These are phyloP conservation scores for Quercus alba DNA, from an alignment of 306 rosid genomes.

Conservation along the genomic window DNA sequence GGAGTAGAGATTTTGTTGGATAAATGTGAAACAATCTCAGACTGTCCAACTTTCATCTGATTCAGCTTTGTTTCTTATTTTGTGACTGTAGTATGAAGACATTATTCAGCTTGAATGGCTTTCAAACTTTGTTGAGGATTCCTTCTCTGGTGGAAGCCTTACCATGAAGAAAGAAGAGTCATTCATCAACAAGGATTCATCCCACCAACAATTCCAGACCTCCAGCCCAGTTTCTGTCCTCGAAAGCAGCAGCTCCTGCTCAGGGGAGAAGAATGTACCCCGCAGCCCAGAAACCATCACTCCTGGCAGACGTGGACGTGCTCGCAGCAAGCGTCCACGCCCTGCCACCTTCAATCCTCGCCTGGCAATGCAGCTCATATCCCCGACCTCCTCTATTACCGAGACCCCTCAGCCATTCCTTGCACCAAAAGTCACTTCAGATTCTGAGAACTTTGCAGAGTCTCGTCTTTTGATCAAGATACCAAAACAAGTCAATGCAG, in stretches of 20 bases:
- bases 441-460: constrained; percentile 70
- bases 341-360: constrained; percentile 82
- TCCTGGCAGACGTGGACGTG: constrained; percentile 63
- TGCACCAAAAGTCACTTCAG: constrained; percentile 36
- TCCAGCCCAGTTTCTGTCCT: constrained; percentile 92
- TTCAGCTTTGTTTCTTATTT: background rate
- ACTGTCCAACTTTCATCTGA: background rate
- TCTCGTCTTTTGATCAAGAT: constrained; percentile 44
- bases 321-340: constrained; percentile 96
- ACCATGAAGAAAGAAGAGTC: constrained; percentile 64
- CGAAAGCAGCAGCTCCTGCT: constrained; percentile 87
- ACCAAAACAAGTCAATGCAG: constrained; percentile 20
- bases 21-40: background rate
- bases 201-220: constrained; percentile 59
- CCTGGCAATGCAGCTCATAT: constrained; percentile 60
- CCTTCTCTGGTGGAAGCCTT: constrained; percentile 71
- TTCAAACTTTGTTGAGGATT: constrained; percentile 84
- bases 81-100: constrained; percentile 67
- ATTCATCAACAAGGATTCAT: constrained; percentile 41
- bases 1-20: background rate
- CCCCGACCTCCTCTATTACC: constrained; percentile 77
- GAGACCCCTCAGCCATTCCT: constrained; percentile 48
- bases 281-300: constrained; percentile 46
- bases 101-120: constrained; percentile 93
- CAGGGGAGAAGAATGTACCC: constrained; percentile 46